Evolutionary conservation across 2,329 filamentous ascomycete genomes (phyloP).

Genomic region (Claviceps sp.): DNA sequence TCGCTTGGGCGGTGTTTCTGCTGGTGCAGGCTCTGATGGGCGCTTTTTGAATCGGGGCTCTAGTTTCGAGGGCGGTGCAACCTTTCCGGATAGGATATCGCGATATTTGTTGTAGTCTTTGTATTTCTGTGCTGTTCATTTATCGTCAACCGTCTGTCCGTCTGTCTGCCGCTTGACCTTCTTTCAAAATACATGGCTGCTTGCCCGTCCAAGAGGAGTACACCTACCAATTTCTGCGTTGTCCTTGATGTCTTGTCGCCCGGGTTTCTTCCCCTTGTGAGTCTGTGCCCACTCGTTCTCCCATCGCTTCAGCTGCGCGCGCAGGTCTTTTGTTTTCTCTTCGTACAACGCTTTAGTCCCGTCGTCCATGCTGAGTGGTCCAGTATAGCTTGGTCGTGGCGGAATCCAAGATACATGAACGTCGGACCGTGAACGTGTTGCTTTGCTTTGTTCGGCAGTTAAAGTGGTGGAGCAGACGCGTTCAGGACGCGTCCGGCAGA

Average conservation of each 20-base stretch:
- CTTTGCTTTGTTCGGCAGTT: neutral
- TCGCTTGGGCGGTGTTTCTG: slow-evolving; percentile 39
- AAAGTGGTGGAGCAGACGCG: neutral
- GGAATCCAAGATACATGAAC: neutral
- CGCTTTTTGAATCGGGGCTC: slow-evolving; percentile 24
- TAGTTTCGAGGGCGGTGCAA: slow-evolving; percentile 22
- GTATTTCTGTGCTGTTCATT: slow-evolving; percentile 51
- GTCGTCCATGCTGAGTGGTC: slow-evolving; percentile 30
- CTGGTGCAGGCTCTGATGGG: slow-evolving; percentile 20
- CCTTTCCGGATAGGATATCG: slow-evolving; percentile 43
- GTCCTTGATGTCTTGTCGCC: slow-evolving; percentile 62
- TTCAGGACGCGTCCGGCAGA: neutral
- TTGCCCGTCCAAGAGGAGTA: no score
- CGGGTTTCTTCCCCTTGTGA: slow-evolving; percentile 55
- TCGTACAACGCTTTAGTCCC: slow-evolving; percentile 31
- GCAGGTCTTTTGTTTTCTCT: slow-evolving; percentile 38
- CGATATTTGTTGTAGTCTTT: slow-evolving; percentile 59
- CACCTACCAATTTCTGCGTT: slow-evolving; percentile 54
- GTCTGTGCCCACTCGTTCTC: slow-evolving; percentile 51
- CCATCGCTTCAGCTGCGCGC: slow-evolving; percentile 60
- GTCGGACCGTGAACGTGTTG: neutral
- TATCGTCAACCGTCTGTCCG: neutral
- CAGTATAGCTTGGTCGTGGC: neutral
- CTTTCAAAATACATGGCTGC: neutral
- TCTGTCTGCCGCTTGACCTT: neutral